phyloP scores from a whole-genome alignment of 805 yeast genomes.

The Debaryomyces hansenii region DNA sequence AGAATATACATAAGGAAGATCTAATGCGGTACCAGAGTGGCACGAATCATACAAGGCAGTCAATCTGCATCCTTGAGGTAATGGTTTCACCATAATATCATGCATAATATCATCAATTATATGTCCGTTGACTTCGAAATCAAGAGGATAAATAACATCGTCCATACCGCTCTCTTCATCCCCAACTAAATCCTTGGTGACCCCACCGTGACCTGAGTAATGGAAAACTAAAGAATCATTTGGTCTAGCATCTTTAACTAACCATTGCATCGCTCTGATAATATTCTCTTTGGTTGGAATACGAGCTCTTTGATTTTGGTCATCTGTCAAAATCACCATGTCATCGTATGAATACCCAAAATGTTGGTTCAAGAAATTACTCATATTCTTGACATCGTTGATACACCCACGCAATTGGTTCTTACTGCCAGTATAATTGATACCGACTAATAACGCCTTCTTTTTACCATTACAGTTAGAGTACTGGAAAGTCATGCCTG shows the following conservation, averaged over 20 bases:
- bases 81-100: constrained; percentile 35
- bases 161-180: constrained; percentile 39
- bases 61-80: constrained; percentile 37
- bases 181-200: constrained; percentile 34
- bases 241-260: constrained; percentile 37
- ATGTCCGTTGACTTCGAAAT: constrained; percentile 31
- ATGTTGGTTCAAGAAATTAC: constrained; percentile 25
- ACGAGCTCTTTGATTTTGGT: constrained; percentile 29
- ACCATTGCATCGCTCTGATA: constrained; percentile 40
- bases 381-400: constrained; percentile 41
- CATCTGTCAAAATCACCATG: constrained; percentile 40
- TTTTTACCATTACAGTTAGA: constrained; percentile 38
- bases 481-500: constrained; percentile 37
- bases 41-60: constrained; percentile 41
- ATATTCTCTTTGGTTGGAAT: constrained; percentile 35
- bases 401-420: constrained; percentile 38
- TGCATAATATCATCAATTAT: constrained; percentile 42
- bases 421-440: constrained; percentile 31
- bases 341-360: constrained; percentile 37
- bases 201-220: constrained; percentile 42
- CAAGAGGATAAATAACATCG: constrained; percentile 38
- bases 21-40: constrained; percentile 42
- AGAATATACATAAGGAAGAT: constrained; percentile 39
- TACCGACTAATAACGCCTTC: constrained; percentile 38
- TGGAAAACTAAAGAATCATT: constrained; percentile 41